Evolutionary conservation across 441 rosid genomes (phyloP), one percentile per base, ranked within the genome.

Genomic region (Codiaeum variegatum): DNA sequence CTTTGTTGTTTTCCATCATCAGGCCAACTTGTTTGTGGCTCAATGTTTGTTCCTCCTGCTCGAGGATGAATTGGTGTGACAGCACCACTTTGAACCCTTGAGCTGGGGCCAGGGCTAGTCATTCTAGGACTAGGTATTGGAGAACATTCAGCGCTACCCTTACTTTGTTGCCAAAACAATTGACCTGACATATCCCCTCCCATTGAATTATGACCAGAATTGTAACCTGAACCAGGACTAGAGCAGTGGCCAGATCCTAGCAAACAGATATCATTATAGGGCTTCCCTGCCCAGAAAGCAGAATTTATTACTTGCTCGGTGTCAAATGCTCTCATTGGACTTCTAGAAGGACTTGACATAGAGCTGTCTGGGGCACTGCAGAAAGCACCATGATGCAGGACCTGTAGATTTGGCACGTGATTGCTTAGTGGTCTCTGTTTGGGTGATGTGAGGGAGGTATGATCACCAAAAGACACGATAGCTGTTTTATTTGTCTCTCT

Each of bases 331-430:
- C 96, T 87, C 83, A 89, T 76, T 68, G 99, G 97, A 83, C 99
- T 96, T 83, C 96, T 88, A 21, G 98, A 91, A 82, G 99, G 99
- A 85, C 99, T 96, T 63, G 99, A 96, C 88, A 90, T 76, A 73
- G 92, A 89, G 83, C 99, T 93, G 74, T 96, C 97, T 49, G 96
- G 96, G 75, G 98, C 97, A 87, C 96, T 86, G 76, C 71, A 86
- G 66, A 89, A 82, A 56, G 87, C 86, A 75, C 89, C 88, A 10
- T 79, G 85, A 66, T 77, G 79, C 52, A 90, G 94, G 82, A 86
- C 81, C 76, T 89, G 95, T 75, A 93, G 60, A 78, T 83, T 91
- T 73, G 85, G 91, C 63, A 93, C 85, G 63, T 80, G 87, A 69
- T 76, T 67, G 66, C 84, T 75, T 34, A 86, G 70, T 67, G 88